Base-by-base conservation (phyloP, 225 moss, liverwort and hornwort species). In the Sphagnum contortum region DNA sequence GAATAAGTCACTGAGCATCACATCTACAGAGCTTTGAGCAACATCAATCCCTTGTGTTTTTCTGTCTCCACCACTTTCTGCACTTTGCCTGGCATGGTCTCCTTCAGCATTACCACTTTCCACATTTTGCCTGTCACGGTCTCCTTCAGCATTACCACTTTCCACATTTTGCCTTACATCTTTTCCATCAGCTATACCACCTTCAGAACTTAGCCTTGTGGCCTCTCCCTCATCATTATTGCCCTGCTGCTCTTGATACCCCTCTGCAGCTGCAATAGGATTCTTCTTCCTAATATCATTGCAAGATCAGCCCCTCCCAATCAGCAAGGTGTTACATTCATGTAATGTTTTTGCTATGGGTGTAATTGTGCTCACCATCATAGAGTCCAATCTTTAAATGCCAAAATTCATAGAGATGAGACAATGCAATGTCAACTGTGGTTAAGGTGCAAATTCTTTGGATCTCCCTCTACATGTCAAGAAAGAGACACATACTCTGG, bases 1-100 rank as follows among this genome's bases (percentile, higher is more conserved):
- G 51, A 85, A 56, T 57, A 85, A 68, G 62, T 78, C 78, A 47
- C 56, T 64, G 59, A 85, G 73, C 81, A 85, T 76, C 44, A 51
- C 76, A 62, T 85, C 74, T 13, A 83, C 44, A 45, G 75, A 75
- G 51, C 72, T 78, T 59, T 76, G 72, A 49, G 73, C 69, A 49
- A 69, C 47, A 6, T 77, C 29, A 29, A 29, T 29, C 29, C 29
- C 29, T 29, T 29, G 29, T 29, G 29, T 29, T 29, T 29, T 29
- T 29, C 29, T 29, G 29, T 29, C 29, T 70, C 59, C 13, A 47
- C 3, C 12, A 44, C 55, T 57, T 49, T 6, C 29, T 67, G 13
- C 65, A 67, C 59, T 53, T 63, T 12, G 12, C 58, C 29, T 4
- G 63, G 61, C 50, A 47, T 55, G 46, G n/a, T 44, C 9, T 61